These are phyloP conservation scores for Orbilia oligospora DNA, from an alignment of 2,329 filamentous ascomycete genomes.

Conservation along the genomic window DNA sequence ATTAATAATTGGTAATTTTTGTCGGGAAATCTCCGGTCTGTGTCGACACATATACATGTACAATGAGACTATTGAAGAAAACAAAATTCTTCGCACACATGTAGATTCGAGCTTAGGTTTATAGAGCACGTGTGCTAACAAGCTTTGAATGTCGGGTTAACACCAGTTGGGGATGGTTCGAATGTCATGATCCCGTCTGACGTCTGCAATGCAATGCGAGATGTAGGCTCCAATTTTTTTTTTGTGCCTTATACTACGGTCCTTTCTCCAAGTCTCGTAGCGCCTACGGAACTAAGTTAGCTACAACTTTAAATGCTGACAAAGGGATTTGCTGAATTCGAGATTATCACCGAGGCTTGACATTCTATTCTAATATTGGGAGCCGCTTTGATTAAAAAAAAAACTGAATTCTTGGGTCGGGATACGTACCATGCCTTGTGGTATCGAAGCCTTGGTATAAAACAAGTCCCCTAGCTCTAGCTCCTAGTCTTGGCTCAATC, in stretches of 20 bases:
- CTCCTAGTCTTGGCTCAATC: slow-evolving; percentile 3
- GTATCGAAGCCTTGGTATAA: not conserved
- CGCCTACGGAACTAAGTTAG: slow-evolving; percentile 8
- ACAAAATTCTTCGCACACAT: not conserved
- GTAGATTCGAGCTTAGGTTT: not conserved
- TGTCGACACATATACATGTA: not conserved
- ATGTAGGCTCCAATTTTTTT: slow-evolving; percentile 20
- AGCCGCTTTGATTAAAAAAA: not conserved
- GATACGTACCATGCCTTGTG: not conserved
- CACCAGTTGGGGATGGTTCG: slow-evolving; percentile 9
- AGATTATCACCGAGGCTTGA: not conserved
- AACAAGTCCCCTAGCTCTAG: slow-evolving; percentile 9
- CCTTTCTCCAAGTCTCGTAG: not conserved
- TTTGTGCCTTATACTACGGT: not conserved
- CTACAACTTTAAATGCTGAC: not conserved
- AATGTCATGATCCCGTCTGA: slow-evolving; percentile 18
- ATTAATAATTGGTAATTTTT: not conserved
- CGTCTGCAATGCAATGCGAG: slow-evolving; percentile 20
- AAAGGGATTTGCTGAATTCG: not conserved
- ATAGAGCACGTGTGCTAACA: slow-evolving; percentile 6
- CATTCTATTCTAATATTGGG: not conserved
- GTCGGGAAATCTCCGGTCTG: not conserved
- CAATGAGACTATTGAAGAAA: not conserved
- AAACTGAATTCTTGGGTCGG: not conserved
- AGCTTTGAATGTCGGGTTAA: not conserved